Base-by-base conservation (phyloP, 2,329 filamentous ascomycete genomes). In the Penicillium sp. region DNA sequence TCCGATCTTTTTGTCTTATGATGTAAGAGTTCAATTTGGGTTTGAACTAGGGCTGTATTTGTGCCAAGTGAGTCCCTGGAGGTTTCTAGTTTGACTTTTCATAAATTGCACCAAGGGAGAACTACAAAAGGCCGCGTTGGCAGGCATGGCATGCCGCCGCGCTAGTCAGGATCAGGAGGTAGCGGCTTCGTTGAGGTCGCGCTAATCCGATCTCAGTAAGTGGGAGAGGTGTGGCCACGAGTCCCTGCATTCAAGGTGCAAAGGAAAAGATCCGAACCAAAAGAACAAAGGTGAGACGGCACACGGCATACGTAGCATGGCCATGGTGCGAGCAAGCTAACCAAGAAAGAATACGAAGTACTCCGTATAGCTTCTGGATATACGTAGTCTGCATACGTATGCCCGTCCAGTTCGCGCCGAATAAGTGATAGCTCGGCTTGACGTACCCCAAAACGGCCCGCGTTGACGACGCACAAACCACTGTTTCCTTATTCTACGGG, bases 301-400 rank as follows among this genome's bases (percentile, higher is more conserved):
- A 23, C 29, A 34, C 13, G 27, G 11, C 11, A 37, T 47, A 48
- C 39, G 51, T 54, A 56, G 49, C 32, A 56, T 51, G 29, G 22
- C 18, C 39, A 7, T 14, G 18, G 34, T 26, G 27, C 28, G 31
- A 42, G 36, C 34, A 35, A 24, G 22, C 49, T 51, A 50, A 37
- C 38, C 40, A 34, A 31, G 42, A 37, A 50, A 45, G 46, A 34
- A 39, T 40, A 31, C n/a, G 40, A 43, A 27, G 38, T 52, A 46
- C 44, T 41, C 44, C 40, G 16, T 41, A 41, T 20, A 35, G 35
- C 23, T 42, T 38, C 40, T 51, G 34, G 44, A 57, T 53, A 53
- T 58, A 58, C 55, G 56, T 59, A 56, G 47, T 28, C 56, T 44
- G 56, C 50, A 45, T 57, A 58, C 55, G 56, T 59, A 58, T 55